Conservation (phyloP, 257 asterid genomes). For the Solanum sitiens region DNA sequence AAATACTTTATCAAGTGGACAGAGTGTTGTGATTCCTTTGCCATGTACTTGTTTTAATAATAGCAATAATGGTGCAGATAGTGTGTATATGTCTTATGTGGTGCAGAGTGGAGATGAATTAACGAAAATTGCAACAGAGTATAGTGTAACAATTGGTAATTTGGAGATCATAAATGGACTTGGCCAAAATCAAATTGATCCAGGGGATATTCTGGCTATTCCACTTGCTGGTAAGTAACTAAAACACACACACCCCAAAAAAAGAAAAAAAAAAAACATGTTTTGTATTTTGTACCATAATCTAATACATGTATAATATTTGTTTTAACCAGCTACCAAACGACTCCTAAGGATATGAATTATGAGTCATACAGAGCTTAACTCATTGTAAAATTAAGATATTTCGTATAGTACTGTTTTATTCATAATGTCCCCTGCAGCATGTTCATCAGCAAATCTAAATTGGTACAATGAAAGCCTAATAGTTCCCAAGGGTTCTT, state of each 20-base stretch:
- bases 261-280: too few species aligned
- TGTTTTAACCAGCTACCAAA: too few species aligned
- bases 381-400: not conserved
- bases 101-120: not conserved
- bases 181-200: conserved; percentile 2
- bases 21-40: conserved; percentile 3
- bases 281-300: not conserved
- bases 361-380: not conserved
- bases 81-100: conserved; percentile 13
- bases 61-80: not conserved
- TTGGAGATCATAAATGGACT: conserved; percentile 7
- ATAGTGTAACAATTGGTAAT: not conserved
- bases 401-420: not conserved
- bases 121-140: not conserved
- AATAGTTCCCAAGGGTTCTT: conserved; percentile 11
- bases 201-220: conserved; percentile 11
- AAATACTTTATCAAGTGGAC: not conserved
- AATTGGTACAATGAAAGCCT: conserved; percentile 13
- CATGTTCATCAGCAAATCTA: conserved; percentile 10
- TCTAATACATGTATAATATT: not conserved
- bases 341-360: too few species aligned
- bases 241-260: not conserved
- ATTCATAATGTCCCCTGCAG: not conserved
- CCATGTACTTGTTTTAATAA: conserved; percentile 11
- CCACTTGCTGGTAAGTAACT: conserved; percentile 8